Base-by-base conservation (phyloP, 2,329 filamentous ascomycete species). In the Ascochyta koolunga region DNA sequence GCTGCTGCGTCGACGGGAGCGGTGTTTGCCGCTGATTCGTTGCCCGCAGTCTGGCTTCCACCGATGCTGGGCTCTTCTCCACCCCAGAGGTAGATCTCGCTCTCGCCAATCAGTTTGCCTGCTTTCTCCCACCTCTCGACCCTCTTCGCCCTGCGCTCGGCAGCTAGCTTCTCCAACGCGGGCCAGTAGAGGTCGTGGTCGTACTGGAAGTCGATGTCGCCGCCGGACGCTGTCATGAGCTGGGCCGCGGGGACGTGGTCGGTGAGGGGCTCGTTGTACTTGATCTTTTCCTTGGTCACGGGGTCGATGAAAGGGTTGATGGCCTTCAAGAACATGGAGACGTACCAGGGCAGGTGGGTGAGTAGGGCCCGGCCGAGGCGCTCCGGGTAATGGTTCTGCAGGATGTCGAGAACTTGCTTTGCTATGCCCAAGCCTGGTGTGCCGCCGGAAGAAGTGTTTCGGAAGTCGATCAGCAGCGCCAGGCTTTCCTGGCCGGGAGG, bases 271-370 rank as follows among this genome's bases (percentile, higher is more conserved):
- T 96, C 92, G 80, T 98, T 97, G 83, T 96, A 97, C 79, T 95
- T 96, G 79, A 99, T 87, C 82, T 99, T 99, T 70, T 95, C 87
- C 54, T 90, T 87, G 9, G 95, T 99, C 67, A 93, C 80, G 7
- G 95, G 95, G 76, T 99, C 95, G 77, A 99, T 96, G 77, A 99
- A 97, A 33, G 93, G 92, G 4, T 87, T 92, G 77, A 99, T 93
- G 67, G 97, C 80, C 77, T 96, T 97, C 83, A 98, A 96, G 83
- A 99, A 99, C 44, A 90, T 90, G 75, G 86, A 88, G 57, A 98
- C 90, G 60, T 96, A 84, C 86, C 91, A 97, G 0, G 93, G 93
- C 42, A 96, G 85, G 64, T 98, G 96, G 62, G 93, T 90, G 58
- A 98, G 91, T 66, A 98, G 82, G 4, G 93, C 93, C 66, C 89